Percentiles rank a stretch among this genome's conserved stretches.
phyloP scores from a whole-genome alignment of 2,329 filamentous ascomycete genomes.

The Colletotrichum musae region DNA sequence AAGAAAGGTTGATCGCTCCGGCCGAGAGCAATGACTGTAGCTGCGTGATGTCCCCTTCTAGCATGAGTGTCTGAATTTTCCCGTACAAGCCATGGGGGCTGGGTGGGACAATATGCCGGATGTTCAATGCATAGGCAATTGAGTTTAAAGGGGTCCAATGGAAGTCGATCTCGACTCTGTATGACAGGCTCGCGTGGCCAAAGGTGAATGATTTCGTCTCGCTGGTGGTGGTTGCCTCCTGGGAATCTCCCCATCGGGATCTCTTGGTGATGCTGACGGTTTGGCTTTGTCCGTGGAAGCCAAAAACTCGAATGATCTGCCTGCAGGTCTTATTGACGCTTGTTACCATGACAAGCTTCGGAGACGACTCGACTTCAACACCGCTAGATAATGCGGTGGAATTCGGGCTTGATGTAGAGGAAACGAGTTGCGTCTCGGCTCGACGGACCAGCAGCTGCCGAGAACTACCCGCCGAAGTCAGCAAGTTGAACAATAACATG shows the following conservation, averaged over 20 bases:
- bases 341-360: background rate
- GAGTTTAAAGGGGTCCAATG: background rate
- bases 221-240: background rate
- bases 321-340: background rate
- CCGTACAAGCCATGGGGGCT: too few species aligned
- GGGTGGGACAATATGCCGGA: background rate
- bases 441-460: background rate
- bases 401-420: background rate
- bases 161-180: constrained; percentile 3
- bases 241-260: background rate
- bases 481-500: background rate
- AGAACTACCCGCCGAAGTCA: background rate
- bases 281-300: background rate
- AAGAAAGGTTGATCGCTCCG: too few species aligned
- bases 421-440: background rate
- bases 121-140: background rate
- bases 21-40: too few species aligned
- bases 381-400: background rate
- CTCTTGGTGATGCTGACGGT: background rate
- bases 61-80: too few species aligned
- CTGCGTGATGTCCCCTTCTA: too few species aligned
- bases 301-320: background rate
- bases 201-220: background rate
- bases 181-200: constrained; percentile 1
- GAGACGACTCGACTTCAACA: background rate